Evolutionary conservation across 306 rosid species (phyloP), one percentile per base, ranked within the genome.

Genomic region (Medicago truncatula): DNA sequence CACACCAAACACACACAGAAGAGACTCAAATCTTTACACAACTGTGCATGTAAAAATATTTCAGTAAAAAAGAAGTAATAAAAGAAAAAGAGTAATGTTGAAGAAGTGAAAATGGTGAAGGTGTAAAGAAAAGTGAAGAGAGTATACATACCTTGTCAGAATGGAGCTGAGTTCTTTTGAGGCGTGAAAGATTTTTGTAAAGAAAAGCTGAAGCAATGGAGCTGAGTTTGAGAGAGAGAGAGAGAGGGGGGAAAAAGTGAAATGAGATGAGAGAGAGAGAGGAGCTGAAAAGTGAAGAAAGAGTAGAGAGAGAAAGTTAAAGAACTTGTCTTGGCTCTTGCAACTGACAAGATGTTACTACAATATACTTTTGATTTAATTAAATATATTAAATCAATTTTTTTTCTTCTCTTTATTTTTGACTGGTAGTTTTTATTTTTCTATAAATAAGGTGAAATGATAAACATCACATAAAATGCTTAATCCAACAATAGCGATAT

Each of bases 21-120:
- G 39, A 74, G 62, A 61, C 4, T 10, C 3, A 61, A 61, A 61
- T 61, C 71, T 3, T 0, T 10, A 75, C 25, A 14, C 73, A 16
- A 36, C 65, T 41, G 28, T 44, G 47, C 52, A 76, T 75, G 53
- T 15, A 52, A 74, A 74, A 74, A 67, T 58, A 9, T 25, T 13
- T 11, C 6, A 56, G 61, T 20, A 21, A 21, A 57, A 11, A 57
- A 57, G 1, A 57, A 7, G n/a, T 9, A 20, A 6, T 9, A 20
- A 18, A 18, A 18, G 16, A 23, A 58, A 25, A 7, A 25, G 31
- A 54, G 13, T 21, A 12, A 28, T 28, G 40, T 28, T 14, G 67
- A 61, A 60, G 66, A 60, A 31, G 3, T 14, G 11, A 61, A 61
- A 61, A 61, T 61, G 43, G 67, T 61, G 67, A 31, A 61, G 8